These are phyloP conservation scores for Curvularia eragrostidis DNA, from an alignment of 2,329 filamentous ascomycete genomes.

Conservation along the genomic window DNA sequence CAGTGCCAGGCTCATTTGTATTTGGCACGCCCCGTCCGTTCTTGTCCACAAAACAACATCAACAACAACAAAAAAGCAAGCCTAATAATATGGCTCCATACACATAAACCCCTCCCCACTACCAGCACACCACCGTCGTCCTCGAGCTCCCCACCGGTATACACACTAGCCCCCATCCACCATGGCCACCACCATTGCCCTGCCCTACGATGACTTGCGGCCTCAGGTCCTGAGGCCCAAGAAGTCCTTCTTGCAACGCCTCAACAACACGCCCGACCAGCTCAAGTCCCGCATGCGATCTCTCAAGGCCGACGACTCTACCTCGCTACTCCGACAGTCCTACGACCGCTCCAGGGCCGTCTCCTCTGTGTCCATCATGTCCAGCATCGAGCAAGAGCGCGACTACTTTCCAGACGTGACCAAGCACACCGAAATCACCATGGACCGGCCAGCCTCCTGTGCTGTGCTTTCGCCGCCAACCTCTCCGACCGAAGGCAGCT, in stretches of 20 bases:
- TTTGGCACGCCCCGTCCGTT: conserved; percentile 11
- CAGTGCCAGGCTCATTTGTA: conserved; percentile 15
- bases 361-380: conserved; percentile 12
- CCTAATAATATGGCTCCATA: conserved; percentile 4
- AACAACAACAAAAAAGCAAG: conserved; percentile 15
- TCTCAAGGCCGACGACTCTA: conserved; percentile 5
- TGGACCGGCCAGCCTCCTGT: conserved; percentile 2
- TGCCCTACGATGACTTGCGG: conserved; percentile 17
- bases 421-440: conserved; percentile 8
- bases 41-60: conserved; percentile 11
- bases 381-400: conserved; percentile 14
- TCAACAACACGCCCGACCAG: conserved; percentile 20
- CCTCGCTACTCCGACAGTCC: not conserved
- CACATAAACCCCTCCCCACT: conserved; percentile 13
- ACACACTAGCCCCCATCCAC: conserved; percentile 1
- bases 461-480: conserved; percentile 10
- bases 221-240: conserved; percentile 17
- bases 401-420: conserved; percentile 9
- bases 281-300: conserved; percentile 22
- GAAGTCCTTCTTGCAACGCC: conserved; percentile 26
- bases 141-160: not conserved
- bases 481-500: conserved; percentile 12
- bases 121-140: not conserved
- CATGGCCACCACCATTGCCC: conserved; percentile 24
- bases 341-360: conserved; percentile 11